phyloP scores from a whole-genome alignment of 352 stramenopile genomes.

The Phytophthora podocarpi region DNA sequence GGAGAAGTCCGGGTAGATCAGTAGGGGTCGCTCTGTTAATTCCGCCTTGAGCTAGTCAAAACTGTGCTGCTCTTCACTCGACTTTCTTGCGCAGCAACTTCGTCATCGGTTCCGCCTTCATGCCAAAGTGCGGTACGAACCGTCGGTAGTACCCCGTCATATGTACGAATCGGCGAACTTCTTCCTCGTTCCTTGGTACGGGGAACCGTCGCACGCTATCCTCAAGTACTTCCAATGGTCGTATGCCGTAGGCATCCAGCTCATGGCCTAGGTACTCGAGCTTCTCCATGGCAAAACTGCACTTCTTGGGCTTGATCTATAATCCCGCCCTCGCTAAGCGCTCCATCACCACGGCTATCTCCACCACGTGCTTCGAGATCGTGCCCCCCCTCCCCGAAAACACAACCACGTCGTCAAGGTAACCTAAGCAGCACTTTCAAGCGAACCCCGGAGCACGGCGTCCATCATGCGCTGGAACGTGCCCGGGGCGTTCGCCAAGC shows the following conservation, averaged over 20 bases:
- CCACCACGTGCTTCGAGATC: neutral
- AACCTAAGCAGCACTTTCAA: neutral
- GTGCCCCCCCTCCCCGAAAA: neutral
- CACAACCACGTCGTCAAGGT: neutral
- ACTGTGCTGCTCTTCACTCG: conserved; percentile 17
- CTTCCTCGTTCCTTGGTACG: neutral
- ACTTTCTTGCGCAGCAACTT: too few relatives aligned
- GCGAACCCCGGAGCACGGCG: neutral
- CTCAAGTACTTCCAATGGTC: conserved; percentile 2
- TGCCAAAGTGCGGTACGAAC: conserved; percentile 24
- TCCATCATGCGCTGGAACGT: too few relatives aligned
- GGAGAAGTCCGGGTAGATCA: conserved; percentile 33
- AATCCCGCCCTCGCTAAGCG: too few relatives aligned
- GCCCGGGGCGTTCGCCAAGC: too few relatives aligned
- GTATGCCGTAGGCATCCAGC: conserved; percentile 11
- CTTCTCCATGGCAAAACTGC: conserved; percentile 6
- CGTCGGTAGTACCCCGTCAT: conserved; percentile 33
- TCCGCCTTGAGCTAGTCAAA: conserved; percentile 22
- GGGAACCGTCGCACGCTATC: conserved; percentile 4
- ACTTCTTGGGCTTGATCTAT: conserved; percentile 32
- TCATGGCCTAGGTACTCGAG: conserved; percentile 38
- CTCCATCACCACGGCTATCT: conserved; percentile 1
- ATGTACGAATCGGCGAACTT: conserved; percentile 29
- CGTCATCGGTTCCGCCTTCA: conserved; percentile 12
- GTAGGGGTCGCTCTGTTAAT: neutral